Evolutionary conservation across 2,329 filamentous ascomycete genomes (phyloP).

Genomic region (Fusarium multiceps): DNA sequence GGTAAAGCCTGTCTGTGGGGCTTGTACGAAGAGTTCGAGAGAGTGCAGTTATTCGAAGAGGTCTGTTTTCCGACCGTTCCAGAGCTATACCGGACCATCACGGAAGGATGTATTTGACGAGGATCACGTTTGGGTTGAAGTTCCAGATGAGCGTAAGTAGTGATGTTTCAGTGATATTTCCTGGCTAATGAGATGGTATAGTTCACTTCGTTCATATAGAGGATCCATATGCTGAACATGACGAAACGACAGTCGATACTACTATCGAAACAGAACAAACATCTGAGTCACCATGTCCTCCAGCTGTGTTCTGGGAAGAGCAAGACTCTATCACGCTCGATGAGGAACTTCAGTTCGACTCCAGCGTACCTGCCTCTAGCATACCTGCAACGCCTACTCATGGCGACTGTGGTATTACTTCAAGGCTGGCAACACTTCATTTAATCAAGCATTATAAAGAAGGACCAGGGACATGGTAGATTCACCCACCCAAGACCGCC

Average conservation of each 20-base stretch:
- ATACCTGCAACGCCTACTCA: rapidly evolving
- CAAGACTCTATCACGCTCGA: neutral
- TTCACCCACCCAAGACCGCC: rapidly evolving
- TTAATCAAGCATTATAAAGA: constrained; percentile 38
- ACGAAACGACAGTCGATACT: rapidly evolving
- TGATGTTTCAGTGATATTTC: rapidly evolving
- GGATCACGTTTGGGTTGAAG: constrained; percentile 33
- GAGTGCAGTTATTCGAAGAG: constrained; percentile 30
- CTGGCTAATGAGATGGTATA: rapidly evolving
- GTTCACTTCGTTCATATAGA: constrained; percentile 35
- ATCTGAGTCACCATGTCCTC: neutral
- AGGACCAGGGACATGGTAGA: constrained; percentile 37
- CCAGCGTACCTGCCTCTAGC: rapidly evolving
- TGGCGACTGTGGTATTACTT: neutral
- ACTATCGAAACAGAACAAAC: neutral
- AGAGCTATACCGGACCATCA: neutral
- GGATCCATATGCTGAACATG: constrained; percentile 5
- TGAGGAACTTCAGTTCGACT: rapidly evolving
- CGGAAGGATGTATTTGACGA: constrained; percentile 4
- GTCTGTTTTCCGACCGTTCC: constrained; percentile 34
- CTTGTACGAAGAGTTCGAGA: constrained; percentile 33
- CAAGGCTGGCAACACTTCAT: constrained; percentile 12
- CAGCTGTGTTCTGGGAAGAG: neutral
- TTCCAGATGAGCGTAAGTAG: constrained; percentile 31
- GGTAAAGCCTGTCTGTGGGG: constrained; percentile 35